These are phyloP conservation scores for Coniochaeta pulveracea DNA, from an alignment of 2,329 filamentous ascomycete species.

Conservation along the genomic window DNA sequence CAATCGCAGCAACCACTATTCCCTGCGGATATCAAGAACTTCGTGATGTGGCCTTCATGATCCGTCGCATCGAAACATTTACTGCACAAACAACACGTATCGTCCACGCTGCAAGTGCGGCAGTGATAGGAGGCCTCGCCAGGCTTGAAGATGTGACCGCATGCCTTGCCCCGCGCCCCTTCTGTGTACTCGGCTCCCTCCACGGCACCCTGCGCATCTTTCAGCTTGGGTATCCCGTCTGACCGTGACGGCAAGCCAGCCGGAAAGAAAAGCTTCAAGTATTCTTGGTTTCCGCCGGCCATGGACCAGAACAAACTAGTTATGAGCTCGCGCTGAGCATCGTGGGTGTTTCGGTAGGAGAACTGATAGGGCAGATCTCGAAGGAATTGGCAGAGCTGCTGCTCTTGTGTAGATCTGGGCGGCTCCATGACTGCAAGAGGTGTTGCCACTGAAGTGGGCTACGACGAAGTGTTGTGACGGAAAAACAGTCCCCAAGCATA, in stretches of 20 bases:
- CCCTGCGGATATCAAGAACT: conserved; percentile 75
- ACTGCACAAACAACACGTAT: conserved; percentile 90
- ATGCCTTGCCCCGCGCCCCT: conserved; percentile 81
- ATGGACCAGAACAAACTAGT: conserved; percentile 79
- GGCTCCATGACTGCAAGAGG: conserved; percentile 33
- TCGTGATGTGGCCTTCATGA: conserved; percentile 85
- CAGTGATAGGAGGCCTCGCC: conserved; percentile 93
- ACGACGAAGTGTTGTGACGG: no score
- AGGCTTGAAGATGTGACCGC: conserved; percentile 92
- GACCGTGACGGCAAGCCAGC: conserved; percentile 51
- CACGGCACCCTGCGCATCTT: conserved; percentile 80
- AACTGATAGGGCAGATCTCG: conserved; percentile 64
- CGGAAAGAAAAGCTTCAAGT: conserved; percentile 74
- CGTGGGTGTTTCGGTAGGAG: conserved; percentile 63
- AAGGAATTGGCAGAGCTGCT: conserved; percentile 73
- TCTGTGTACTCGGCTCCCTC: conserved; percentile 94
- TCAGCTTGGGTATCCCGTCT: conserved; percentile 47
- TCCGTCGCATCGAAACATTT: conserved; percentile 93
- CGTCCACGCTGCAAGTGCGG: conserved; percentile 86
- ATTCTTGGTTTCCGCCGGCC: conserved; percentile 61
- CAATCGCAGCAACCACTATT: conserved; percentile 97
- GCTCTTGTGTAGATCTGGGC: conserved; percentile 57
- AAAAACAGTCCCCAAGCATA: no score
- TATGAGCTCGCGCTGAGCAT: conserved; percentile 62
- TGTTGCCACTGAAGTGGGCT: no score